phyloP scores from a whole-genome alignment of 345 rosid species.

The Hibiscus trionum region DNA sequence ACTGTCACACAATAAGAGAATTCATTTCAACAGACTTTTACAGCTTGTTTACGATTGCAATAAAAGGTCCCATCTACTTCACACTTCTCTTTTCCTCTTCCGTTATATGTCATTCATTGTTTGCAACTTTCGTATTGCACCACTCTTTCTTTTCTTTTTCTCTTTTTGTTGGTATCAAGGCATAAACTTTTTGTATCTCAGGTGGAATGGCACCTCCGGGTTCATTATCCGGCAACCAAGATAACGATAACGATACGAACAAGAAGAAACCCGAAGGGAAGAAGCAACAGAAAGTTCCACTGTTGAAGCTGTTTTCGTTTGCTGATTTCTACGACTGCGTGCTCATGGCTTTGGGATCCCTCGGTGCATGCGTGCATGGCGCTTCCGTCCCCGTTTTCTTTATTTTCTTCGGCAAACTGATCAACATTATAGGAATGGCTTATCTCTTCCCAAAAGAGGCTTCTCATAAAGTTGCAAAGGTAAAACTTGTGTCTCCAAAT shows the following conservation, averaged over 20 bases:
- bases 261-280: slow-evolving; percentile 12
- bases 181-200: not conserved
- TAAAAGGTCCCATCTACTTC: slow-evolving; percentile 11
- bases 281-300: slow-evolving; percentile 33
- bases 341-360: slow-evolving; percentile 73
- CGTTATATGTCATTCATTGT: not conserved
- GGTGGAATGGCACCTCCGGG: slow-evolving; percentile 9
- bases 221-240: slow-evolving; percentile 3
- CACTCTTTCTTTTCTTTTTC: not conserved
- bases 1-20: not conserved
- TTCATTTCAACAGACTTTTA: not conserved
- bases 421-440: slow-evolving; percentile 73
- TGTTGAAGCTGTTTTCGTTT: slow-evolving; percentile 64
- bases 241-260: slow-evolving; percentile 25
- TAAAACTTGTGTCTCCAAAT: slow-evolving; percentile 1
- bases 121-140: not conserved
- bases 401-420: slow-evolving; percentile 82
- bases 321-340: slow-evolving; percentile 75
- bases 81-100: not conserved
- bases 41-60: slow-evolving; percentile 9
- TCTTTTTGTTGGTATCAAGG: not conserved
- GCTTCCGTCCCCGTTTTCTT: slow-evolving; percentile 91
- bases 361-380: slow-evolving; percentile 82
- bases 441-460: slow-evolving; percentile 70
- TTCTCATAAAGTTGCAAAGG: slow-evolving; percentile 89